phyloP scores from a whole-genome alignment of 1,284 basidiomycete genomes.

The Lentinula novae-zelandiae region DNA sequence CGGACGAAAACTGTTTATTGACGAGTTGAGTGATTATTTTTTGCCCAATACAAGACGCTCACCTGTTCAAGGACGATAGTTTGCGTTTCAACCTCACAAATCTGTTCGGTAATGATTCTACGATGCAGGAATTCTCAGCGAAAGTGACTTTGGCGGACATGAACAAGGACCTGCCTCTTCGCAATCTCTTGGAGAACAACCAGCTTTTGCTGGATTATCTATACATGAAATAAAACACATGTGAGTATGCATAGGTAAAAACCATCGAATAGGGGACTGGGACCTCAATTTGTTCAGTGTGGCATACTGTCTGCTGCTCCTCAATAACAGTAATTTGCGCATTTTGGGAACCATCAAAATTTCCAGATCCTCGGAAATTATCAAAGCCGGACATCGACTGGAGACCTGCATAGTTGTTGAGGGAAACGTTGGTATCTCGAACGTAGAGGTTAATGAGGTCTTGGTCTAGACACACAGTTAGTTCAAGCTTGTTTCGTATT shows the following conservation, averaged over 20 bases:
- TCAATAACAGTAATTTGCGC: slow-evolving; percentile 29
- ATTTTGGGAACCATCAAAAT: slow-evolving; percentile 34
- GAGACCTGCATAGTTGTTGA: slow-evolving; percentile 35
- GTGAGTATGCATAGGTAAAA: neutral
- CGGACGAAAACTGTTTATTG: slow-evolving; percentile 2
- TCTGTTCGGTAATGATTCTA: slow-evolving; percentile 33
- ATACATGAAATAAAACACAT: neutral
- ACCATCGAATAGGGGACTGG: neutral
- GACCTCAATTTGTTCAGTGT: slow-evolving; percentile 10
- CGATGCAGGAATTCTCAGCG: slow-evolving; percentile 2
- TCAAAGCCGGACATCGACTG: slow-evolving; percentile 33
- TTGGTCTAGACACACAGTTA: neutral
- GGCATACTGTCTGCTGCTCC: slow-evolving; percentile 16
- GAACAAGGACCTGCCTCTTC: slow-evolving; percentile 25
- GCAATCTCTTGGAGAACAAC: slow-evolving; percentile 17
- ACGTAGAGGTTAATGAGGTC: slow-evolving; percentile 11
- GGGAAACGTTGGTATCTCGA: slow-evolving; percentile 19
- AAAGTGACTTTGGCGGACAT: neutral
- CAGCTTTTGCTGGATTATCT: slow-evolving; percentile 18
- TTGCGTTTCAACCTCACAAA: slow-evolving; percentile 31
- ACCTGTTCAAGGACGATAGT: slow-evolving; percentile 20
- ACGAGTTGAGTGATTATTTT: neutral
- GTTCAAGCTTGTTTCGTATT: neutral
- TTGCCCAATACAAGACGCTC: slow-evolving; percentile 6
- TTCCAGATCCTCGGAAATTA: slow-evolving; percentile 36